Base-by-base conservation (phyloP, 768 basidiomycete genomes). In the Macrolepiota dolichaula region DNA sequence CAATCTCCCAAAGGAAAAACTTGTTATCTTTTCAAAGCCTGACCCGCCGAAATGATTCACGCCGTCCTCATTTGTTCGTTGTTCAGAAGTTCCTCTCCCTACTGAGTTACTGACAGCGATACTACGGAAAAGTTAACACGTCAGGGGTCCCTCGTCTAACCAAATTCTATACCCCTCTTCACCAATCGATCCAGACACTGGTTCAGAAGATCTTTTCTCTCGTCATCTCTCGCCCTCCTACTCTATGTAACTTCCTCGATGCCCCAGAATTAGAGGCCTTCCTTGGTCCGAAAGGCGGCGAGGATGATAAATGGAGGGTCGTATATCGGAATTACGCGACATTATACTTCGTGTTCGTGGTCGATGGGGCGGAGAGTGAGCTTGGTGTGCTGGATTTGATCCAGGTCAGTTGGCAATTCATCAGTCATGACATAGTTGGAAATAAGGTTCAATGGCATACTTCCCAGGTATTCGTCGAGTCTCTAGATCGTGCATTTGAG, bases 251-350 rank as follows among this genome's bases (percentile, higher is more conserved):
- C 75, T 99, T 98, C 72, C 85, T 98, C 32, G 97, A 98, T 69
- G 96, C 91, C 11, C 92, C 92, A 4, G 91, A 92, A 69, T 82
- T 92, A 32, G 90, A 92, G 70, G 82, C 83, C 12, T 87, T 89
- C 66, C 80, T 92, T 46, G 87, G 86, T 2, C 80, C 76, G 35
- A 79, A 80, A 53, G 76, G 77, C 35, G 79, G 65, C 1, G 35
- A 72, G 35, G 82, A 82, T 54, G 87, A 89, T 65, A 80, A 83
- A 70, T 86, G 92, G 79, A 81, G 91, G 61, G 92, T 98, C 44
- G 94, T 98, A 35, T 98, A 98, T 74, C 80, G 96, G 55, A 94
- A 87, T 73, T 98, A 98, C 72, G 96, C 96, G 3, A 98, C 96
- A 1, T 81, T 99, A 40, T 94, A 93, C 74, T 98, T 99, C 69